A percentile compares a stretch with the other conserved stretches of the same genome.
Conservation (phyloP, 164 flowering plant genomes). For the Malania oleifera region DNA sequence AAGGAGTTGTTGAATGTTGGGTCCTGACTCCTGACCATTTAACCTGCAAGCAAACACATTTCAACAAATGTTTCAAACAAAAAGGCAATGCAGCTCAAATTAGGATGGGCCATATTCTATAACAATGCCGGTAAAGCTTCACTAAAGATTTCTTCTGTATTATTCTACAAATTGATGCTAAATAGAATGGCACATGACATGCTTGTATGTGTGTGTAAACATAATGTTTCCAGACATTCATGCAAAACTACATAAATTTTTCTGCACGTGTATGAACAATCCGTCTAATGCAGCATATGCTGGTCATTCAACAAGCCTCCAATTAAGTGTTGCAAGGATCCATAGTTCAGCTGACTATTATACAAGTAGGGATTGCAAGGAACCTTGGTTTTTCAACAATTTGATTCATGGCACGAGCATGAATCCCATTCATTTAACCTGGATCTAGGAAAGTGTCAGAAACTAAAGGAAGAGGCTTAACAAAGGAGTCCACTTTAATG, state of each 20-base stretch:
- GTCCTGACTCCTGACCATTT: slow-evolving; percentile 95
- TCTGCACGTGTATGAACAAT: too few species aligned
- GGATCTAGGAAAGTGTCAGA: too few species aligned
- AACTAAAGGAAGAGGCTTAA: too few species aligned
- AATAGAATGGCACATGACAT: neutral
- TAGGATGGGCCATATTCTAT: neutral
- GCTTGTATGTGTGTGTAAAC: too few species aligned
- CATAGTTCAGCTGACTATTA: neutral
- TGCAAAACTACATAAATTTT: too few species aligned
- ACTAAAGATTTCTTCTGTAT: slow-evolving; percentile 2
- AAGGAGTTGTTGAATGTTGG: slow-evolving; percentile 87
- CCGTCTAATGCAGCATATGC: neutral
- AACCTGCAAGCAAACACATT: slow-evolving; percentile 43
- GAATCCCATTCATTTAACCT: too few species aligned
- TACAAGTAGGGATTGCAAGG: neutral
- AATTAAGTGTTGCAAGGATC: too few species aligned
- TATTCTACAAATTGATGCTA: neutral
- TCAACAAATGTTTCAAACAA: neutral
- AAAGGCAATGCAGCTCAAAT: neutral
- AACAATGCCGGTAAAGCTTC: too few species aligned
- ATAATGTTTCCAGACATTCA: too few species aligned
- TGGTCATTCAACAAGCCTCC: neutral
- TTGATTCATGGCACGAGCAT: neutral
- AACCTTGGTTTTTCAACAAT: neutral
- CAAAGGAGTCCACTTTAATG: too few species aligned